Evolutionary conservation across 2,329 filamentous ascomycete genomes (phyloP).

Genomic region (Aspergillus ibericus): DNA sequence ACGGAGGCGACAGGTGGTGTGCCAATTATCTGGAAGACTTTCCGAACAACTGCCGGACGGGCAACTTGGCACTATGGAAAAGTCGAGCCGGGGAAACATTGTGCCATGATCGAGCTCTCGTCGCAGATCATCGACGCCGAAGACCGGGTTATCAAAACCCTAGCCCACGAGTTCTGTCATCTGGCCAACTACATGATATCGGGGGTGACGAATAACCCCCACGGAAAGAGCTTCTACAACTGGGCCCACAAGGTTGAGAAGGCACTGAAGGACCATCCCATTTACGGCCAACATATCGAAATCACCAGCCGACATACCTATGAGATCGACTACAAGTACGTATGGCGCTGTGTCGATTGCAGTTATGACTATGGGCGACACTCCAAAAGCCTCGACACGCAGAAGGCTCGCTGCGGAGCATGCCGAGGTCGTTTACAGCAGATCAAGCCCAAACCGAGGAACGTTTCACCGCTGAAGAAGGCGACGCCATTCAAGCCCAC

Average conservation of each 20-base stretch:
- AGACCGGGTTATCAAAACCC: slow-evolving; percentile 76
- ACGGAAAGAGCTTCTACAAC: slow-evolving; percentile 78
- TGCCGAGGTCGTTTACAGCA: slow-evolving; percentile 73
- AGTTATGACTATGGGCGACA: slow-evolving; percentile 75
- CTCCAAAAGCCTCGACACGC: slow-evolving; percentile 77
- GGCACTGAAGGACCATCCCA: slow-evolving; percentile 46
- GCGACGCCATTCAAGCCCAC: background rate
- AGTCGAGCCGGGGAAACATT: slow-evolving; percentile 43
- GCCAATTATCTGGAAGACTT: slow-evolving; percentile 60
- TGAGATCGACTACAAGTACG: slow-evolving; percentile 86
- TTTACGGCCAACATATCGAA: slow-evolving; percentile 61
- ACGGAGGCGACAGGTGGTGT: slow-evolving; percentile 58
- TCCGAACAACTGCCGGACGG: slow-evolving; percentile 63
- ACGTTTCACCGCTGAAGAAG: slow-evolving; percentile 33
- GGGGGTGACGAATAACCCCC: slow-evolving; percentile 71
- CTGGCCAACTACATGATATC: slow-evolving; percentile 87
- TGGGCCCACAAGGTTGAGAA: slow-evolving; percentile 55
- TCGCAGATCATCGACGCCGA: slow-evolving; percentile 82
- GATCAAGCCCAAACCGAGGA: slow-evolving; percentile 72
- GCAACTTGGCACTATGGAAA: slow-evolving; percentile 76
- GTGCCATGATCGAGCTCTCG: slow-evolving; percentile 81
- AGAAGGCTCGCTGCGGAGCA: slow-evolving; percentile 70
- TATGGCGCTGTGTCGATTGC: slow-evolving; percentile 77
- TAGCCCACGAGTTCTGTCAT: slow-evolving; percentile 98
- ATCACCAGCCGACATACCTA: slow-evolving; percentile 92